A percentile compares a stretch with the other conserved stretches of the same genome.
These are phyloP conservation scores for Clarkia xantiana DNA, from an alignment of 345 rosid genomes.

Conservation along the genomic window DNA sequence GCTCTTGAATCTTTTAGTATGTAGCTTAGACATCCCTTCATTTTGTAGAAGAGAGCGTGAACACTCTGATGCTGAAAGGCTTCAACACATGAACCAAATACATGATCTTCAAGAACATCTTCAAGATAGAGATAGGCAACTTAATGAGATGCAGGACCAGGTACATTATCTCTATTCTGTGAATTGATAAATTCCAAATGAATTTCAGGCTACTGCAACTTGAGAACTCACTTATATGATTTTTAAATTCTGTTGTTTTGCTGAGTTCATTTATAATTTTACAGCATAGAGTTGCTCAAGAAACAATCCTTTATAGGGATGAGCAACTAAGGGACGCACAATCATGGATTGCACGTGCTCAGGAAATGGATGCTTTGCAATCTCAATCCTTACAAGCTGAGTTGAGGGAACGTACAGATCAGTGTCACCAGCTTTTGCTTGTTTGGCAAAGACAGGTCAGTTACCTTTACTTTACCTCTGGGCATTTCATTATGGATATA, in stretches of 20 bases:
- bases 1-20: slow-evolving; percentile 2
- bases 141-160: slow-evolving; percentile 84
- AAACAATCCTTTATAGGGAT: slow-evolving; percentile 64
- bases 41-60: slow-evolving; percentile 96
- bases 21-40: slow-evolving; percentile 7
- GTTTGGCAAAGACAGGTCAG: slow-evolving; percentile 91
- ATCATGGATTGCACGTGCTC: slow-evolving; percentile 70
- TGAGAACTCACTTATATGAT: not conserved
- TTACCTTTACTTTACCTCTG: slow-evolving; percentile 4
- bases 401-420: slow-evolving; percentile 74
- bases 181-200: not conserved
- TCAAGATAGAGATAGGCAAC: slow-evolving; percentile 83
- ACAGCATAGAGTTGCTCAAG: slow-evolving; percentile 89
- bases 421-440: slow-evolving; percentile 73
- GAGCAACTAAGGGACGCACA: slow-evolving; percentile 76
- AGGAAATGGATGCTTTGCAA: slow-evolving; percentile 80
- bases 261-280: slow-evolving; percentile 9
- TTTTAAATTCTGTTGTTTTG: not conserved
- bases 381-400: slow-evolving; percentile 72
- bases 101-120: slow-evolving; percentile 79
- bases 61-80: slow-evolving; percentile 91
- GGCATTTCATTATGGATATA: too few species aligned
- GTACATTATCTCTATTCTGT: slow-evolving; percentile 22
- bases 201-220: too few species aligned
- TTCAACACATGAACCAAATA: slow-evolving; percentile 62